Evolutionary conservation across 129 eudicot species (phyloP), one percentile per base, ranked within the genome.

Genomic region (Artemisia tridentata): DNA sequence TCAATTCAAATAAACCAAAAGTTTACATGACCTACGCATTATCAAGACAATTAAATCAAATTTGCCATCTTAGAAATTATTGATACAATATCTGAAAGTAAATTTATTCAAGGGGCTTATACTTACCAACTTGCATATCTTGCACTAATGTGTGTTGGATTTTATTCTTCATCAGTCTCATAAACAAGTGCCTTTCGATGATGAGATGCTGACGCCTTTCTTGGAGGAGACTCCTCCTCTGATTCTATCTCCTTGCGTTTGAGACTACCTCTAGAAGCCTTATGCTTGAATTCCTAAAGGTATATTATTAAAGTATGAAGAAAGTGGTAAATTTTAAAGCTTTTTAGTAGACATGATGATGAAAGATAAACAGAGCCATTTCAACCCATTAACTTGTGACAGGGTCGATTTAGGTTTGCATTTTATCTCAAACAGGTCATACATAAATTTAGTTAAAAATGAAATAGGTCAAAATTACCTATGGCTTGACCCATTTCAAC

Each of bases 181-280:
- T 76, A 85, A 65, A 93, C 91, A 86, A 82, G 82, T 47, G 88
- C 95, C 96, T 80, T 85, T 73, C 97, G 83, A n/a, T 96, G 96
- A 72, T 84, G 96, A 47, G 95, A 29, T 63, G 92, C 50, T 12
- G 81, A 51, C 67, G 85, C 88, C 77, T 87, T 86, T 57, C 80
- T 88, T 47, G 93, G 96, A 15, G 72, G 81, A 80, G 97, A 84
- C 29, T 90, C 99, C 74, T 89, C 97, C 21, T 90, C 99, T 49
- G 97, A 93, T 66, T 93, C 97, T 47, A 90, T 85, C 76, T 70
- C 96, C 84, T 90, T 87, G 67, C 96, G 84, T 77, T 87, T 93
- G 67, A 72, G 69, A 76, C 84, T 80, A 65, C 95, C 72, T 74
- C 82, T 82, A 3, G 90, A 79, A 12, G 73, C 83, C 80, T 77